A percentile compares a stretch with the other conserved stretches of the same genome.
Evolutionary conservation across 805 yeast genomes (phyloP).

Genomic region (Metschnikowia hibisci): DNA sequence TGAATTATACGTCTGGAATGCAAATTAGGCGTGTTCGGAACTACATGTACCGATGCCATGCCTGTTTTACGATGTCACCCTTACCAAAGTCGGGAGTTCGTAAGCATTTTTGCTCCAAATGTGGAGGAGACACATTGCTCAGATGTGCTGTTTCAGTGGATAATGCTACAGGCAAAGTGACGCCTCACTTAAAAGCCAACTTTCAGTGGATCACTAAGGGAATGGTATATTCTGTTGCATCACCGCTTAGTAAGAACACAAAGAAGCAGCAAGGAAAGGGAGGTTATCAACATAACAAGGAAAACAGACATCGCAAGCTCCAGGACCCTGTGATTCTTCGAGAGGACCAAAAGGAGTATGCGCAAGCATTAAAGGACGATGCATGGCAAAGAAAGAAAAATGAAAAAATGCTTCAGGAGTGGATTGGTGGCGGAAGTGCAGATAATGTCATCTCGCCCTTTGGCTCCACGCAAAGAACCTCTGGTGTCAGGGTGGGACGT

Average conservation of each 20-base stretch:
- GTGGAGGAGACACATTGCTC: slow-evolving; percentile 90
- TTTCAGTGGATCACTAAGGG: slow-evolving; percentile 95
- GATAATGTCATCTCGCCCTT: slow-evolving; percentile 89
- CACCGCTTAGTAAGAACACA: slow-evolving; percentile 82
- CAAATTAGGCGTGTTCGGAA: slow-evolving; percentile 82
- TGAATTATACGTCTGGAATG: slow-evolving; percentile 80
- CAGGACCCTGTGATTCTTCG: slow-evolving; percentile 58
- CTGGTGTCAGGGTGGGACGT: slow-evolving; percentile 77
- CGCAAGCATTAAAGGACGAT: slow-evolving; percentile 80
- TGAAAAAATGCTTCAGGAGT: slow-evolving; percentile 79
- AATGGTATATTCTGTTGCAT: slow-evolving; percentile 71
- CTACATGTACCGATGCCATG: slow-evolving; percentile 96
- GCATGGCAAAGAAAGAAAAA: slow-evolving; percentile 83
- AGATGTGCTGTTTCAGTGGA: slow-evolving; percentile 89
- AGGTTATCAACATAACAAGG: slow-evolving; percentile 70
- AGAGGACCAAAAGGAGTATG: slow-evolving; percentile 94
- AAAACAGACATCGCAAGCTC: slow-evolving; percentile 47
- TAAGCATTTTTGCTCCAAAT: slow-evolving; percentile 86
- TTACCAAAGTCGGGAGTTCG: slow-evolving; percentile 72
- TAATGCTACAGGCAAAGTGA: slow-evolving; percentile 71
- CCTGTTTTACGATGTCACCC: slow-evolving; percentile 83
- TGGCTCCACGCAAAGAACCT: slow-evolving; percentile 35
- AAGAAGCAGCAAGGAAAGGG: slow-evolving; percentile 70
- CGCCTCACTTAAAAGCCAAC: slow-evolving; percentile 84
- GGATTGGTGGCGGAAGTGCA: slow-evolving; percentile 94